Evolutionary conservation across 345 rosid genomes (phyloP).

Genomic region (Eucalyptus polyanthemos): DNA sequence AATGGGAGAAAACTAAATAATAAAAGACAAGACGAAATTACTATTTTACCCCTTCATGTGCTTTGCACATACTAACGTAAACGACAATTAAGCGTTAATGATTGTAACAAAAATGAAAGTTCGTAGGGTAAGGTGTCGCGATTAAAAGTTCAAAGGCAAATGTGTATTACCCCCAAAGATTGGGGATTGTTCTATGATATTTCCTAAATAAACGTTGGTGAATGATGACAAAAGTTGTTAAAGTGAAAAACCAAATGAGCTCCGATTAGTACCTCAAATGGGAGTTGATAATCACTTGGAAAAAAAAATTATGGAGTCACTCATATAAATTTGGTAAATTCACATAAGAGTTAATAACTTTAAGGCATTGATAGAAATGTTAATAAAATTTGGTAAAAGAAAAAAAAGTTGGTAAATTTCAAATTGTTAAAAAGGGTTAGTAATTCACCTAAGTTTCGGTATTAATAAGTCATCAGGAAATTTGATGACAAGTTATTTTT

Average conservation of each 20-base stretch:
- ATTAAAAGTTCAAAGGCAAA: not conserved
- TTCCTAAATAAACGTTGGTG: not conserved
- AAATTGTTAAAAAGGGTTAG: not conserved
- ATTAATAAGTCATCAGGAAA: not conserved
- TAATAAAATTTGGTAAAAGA: not conserved
- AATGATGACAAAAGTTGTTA: not conserved
- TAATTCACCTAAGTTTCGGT: not conserved
- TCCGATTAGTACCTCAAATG: not conserved
- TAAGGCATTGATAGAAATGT: not conserved
- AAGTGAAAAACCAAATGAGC: not conserved
- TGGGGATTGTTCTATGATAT: not conserved
- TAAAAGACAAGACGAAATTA: not conserved
- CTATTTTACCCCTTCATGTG: not conserved
- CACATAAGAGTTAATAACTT: not conserved
- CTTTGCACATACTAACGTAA: not conserved
- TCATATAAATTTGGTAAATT: not conserved
- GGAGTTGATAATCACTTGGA: not conserved
- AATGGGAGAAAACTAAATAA: not conserved
- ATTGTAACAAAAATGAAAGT: not conserved
- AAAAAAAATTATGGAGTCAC: not conserved
- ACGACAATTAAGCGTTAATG: not conserved
- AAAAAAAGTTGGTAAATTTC: not conserved
- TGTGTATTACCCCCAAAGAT: not conserved
- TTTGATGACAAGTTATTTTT: not conserved
- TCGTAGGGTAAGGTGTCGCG: not conserved